Evolutionary conservation across 148 eudicot genomes (phyloP), one percentile per base, ranked within the genome.

Genomic region (Rhododendron henanense): DNA sequence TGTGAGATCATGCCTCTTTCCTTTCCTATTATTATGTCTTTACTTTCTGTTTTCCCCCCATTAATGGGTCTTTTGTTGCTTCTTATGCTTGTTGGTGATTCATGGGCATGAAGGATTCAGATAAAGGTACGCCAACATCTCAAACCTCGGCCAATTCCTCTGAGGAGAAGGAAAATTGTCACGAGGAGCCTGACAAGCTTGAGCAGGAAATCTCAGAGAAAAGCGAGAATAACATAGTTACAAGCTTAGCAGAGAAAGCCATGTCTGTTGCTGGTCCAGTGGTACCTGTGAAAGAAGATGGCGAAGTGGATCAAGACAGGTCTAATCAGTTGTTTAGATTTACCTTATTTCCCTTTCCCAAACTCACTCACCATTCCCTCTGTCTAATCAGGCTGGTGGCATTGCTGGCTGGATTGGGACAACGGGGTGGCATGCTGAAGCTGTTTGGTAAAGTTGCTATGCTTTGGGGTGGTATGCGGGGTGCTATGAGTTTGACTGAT

Each of bases 391-490:
- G 99, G 93, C 85, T 97, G 86, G 98, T 97, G 65, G 90, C 94
- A 39, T 90, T 93, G 92, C 91, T 97, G 85, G 85, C 98, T 33
- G 96, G 91, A 90, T 89, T 93, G 90, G 98, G 98, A 85, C 98
- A 97, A 83, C 93, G 78, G 90, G 98, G 98, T 81, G 99, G 99
- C 53, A 83, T 91, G 84, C 84, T 97, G 88, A 95, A 47, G 89
- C 90, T 97, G 57, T 91, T 94, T 82, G 95, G 94, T 18, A 97
- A 94, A 90, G 48, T 94, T 85, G 99, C 99, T 84, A 87, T 97
- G 87, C 95, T 97, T 81, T 97, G 98, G 98, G 99, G 99, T 87
- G 99, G 99, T 41, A 89, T 97, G 87, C 96, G 99, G 85, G 99
- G 99, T 89, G 99, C 99, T 88, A 91, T 97, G 93, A 97, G 98